A percentile compares a stretch with the other conserved stretches of the same genome.
Conservation (phyloP, 2,329 filamentous ascomycete genomes). For the Tolypocladium nubicola region DNA sequence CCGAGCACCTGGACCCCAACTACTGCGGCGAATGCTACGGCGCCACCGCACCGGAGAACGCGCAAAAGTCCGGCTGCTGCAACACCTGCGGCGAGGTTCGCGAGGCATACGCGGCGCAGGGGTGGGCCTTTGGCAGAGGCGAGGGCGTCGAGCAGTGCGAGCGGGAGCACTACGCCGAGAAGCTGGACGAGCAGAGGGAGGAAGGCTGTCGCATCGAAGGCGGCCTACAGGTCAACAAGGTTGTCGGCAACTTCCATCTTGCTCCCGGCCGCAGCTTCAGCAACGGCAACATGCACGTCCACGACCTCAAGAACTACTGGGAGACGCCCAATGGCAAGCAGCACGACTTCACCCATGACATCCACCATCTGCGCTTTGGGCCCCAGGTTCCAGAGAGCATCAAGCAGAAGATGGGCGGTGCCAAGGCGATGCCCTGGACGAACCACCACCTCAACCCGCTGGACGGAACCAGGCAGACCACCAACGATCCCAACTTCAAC, state of each 20-base stretch:
- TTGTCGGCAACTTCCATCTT: conserved; percentile 97
- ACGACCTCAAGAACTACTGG: conserved; percentile 94
- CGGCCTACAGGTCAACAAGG: conserved; percentile 90
- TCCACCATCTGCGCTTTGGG: conserved; percentile 87
- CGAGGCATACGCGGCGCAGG: conserved; percentile 80
- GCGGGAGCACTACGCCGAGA: conserved; percentile 86
- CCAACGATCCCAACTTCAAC: conserved; percentile 77
- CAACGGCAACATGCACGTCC: conserved; percentile 93
- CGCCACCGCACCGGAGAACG: conserved; percentile 60
- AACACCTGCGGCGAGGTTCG: conserved; percentile 95
- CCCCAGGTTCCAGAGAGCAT: conserved; percentile 75
- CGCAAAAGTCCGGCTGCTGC: conserved; percentile 78
- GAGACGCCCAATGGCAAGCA: conserved; percentile 55
- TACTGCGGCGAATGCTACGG: conserved; percentile 96
- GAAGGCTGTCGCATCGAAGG: conserved; percentile 96
- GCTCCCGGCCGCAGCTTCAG: conserved; percentile 94
- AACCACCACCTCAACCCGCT: conserved; percentile 90
- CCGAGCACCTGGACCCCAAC: conserved; percentile 71
- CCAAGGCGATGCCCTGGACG: conserved; percentile 53
- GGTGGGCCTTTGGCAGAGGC: conserved; percentile 90
- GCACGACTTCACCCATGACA: conserved; percentile 81
- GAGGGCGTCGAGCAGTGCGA: conserved; percentile 91
- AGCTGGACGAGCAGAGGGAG: conserved; percentile 73
- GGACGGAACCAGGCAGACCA: conserved; percentile 67
- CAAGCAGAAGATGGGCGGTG: conserved; percentile 46